Percentiles rank a stretch among this genome's conserved stretches.
Conservation (phyloP, 495 filamentous ascomycete species). For the Penicillium daleae region DNA sequence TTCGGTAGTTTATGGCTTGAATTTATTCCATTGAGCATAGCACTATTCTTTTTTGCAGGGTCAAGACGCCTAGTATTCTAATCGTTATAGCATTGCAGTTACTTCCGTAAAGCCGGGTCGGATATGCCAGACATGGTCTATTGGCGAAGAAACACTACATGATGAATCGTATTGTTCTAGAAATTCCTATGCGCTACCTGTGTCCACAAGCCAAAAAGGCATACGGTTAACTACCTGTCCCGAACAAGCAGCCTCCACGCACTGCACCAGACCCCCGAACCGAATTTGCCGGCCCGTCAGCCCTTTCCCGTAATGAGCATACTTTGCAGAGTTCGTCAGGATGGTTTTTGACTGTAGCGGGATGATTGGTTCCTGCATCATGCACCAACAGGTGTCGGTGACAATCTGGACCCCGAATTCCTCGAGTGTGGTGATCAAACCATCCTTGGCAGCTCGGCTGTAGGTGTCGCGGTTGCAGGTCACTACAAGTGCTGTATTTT, state of each 20-base stretch:
- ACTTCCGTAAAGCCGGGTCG: background rate
- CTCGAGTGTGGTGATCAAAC: slow-evolving; percentile 19
- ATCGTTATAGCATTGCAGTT: background rate
- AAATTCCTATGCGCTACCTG: background rate
- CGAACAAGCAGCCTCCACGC: slow-evolving; percentile 25
- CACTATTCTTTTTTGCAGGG: background rate
- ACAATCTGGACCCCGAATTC: slow-evolving; percentile 30
- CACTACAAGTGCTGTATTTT: slow-evolving; percentile 18
- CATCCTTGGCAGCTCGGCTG: slow-evolving; percentile 14
- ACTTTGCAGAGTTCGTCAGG: slow-evolving; percentile 39
- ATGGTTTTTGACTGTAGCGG: slow-evolving; percentile 16
- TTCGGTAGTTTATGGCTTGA: background rate
- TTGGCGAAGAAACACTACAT: background rate
- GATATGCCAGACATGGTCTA: background rate
- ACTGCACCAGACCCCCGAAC: slow-evolving; percentile 30
- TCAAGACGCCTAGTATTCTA: background rate
- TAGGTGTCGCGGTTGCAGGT: slow-evolving; percentile 29
- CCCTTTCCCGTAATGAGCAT: slow-evolving; percentile 33
- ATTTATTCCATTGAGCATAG: background rate
- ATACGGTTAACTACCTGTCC: background rate
- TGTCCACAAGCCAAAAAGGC: background rate
- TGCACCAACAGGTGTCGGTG: slow-evolving; percentile 41
- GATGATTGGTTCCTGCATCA: slow-evolving; percentile 33
- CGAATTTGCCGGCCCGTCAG: slow-evolving; percentile 20
- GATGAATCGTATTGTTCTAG: background rate